Evolutionary conservation across 176 grass and related monocot genomes (phyloP).

Genomic region (Dendrocalamus sinicus): DNA sequence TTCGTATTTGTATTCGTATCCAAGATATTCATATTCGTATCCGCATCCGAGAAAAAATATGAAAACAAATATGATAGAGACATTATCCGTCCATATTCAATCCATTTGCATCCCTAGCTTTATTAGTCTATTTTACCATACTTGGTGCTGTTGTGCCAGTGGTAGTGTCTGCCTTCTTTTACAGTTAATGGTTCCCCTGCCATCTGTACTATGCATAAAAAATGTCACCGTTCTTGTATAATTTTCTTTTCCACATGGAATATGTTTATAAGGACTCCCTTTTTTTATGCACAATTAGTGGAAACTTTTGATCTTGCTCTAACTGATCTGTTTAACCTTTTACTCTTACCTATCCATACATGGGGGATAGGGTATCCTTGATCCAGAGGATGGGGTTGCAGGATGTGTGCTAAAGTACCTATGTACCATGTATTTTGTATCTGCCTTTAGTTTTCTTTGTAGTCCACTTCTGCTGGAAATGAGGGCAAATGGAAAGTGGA

Average conservation of each 20-base stretch:
- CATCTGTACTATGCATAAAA: not conserved
- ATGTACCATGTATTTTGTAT: constrained; percentile 1
- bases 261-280: not conserved
- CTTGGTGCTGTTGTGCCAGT: not conserved
- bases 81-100: too few species aligned
- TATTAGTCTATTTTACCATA: constrained; percentile 12
- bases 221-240: not conserved
- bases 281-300: not conserved
- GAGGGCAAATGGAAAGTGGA: not conserved
- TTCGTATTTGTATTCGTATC: too few species aligned
- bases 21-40: too few species aligned
- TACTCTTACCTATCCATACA: not conserved
- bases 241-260: constrained; percentile 34
- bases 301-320: not conserved
- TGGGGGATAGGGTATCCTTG: not conserved
- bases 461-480: constrained; percentile 11
- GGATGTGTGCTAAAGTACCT: not conserved
- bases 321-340: not conserved
- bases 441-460: not conserved
- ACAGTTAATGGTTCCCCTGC: not conserved
- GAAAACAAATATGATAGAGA: too few species aligned
- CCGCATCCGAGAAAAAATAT: too few species aligned
- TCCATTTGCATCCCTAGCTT: too few species aligned
- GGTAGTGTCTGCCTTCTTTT: not conserved
- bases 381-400: not conserved